A percentile compares a stretch with the other conserved stretches of the same genome.
Evolutionary conservation across 2,329 filamentous ascomycete species (phyloP).

Genomic region (Nannizziopsis arthrosporioides): DNA sequence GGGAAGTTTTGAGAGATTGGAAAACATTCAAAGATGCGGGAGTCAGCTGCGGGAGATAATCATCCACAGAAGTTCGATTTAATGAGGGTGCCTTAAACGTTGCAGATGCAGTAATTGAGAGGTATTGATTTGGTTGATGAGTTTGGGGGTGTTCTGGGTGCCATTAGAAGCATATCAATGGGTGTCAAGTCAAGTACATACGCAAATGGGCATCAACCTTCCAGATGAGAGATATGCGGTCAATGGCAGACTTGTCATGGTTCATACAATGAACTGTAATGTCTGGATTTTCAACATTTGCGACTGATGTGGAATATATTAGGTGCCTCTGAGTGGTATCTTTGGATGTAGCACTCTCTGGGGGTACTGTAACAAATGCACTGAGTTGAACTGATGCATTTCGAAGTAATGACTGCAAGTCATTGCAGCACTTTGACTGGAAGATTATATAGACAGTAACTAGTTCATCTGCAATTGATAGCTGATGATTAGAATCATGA

Average conservation of each 20-base stretch:
- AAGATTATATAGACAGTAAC: conserved; percentile 42
- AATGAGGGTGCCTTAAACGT: conserved; percentile 34
- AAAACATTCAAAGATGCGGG: conserved; percentile 48
- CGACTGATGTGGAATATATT: conserved; percentile 32
- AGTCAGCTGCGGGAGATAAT: conserved; percentile 44
- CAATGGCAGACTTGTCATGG: conserved; percentile 27
- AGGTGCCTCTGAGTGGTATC: conserved; percentile 28
- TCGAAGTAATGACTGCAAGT: conserved; percentile 39
- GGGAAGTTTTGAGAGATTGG: conserved; percentile 41
- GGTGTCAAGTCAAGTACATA: conserved; percentile 19
- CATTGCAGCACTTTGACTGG: conserved; percentile 38
- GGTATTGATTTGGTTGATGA: conserved; percentile 44
- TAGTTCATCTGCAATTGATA: conserved; percentile 43
- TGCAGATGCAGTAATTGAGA: conserved; percentile 43
- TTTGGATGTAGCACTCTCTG: conserved; percentile 26
- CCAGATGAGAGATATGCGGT: conserved; percentile 36
- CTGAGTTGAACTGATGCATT: conserved; percentile 42
- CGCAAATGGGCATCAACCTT: conserved; percentile 34
- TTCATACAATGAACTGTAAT: conserved; percentile 36
- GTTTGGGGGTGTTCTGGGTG: conserved; percentile 36
- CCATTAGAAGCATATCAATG: background rate
- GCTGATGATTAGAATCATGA: conserved; percentile 38
- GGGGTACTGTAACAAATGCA: conserved; percentile 34
- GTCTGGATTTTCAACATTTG: conserved; percentile 33
- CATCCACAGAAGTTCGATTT: conserved; percentile 34